Evolutionary conservation across 306 rosid species (phyloP).

Genomic region (Castanopsis chinensis): DNA sequence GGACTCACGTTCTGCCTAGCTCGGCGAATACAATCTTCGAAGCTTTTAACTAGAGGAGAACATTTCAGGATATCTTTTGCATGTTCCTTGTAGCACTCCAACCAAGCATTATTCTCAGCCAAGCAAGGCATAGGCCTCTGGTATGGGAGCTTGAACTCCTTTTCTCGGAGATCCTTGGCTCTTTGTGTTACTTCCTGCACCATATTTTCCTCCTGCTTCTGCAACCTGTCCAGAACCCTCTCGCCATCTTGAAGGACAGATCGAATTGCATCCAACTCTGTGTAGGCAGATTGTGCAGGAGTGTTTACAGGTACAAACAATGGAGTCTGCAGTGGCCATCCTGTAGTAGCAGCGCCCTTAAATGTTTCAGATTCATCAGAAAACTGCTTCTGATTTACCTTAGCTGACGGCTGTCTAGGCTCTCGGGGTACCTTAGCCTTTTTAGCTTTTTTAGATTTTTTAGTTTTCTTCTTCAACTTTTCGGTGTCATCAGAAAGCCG

Average conservation of each 20-base stretch:
- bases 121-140: constrained; percentile 68
- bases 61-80: constrained; percentile 73
- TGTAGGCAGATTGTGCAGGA: constrained; percentile 41
- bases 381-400: constrained; percentile 41
- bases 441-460: constrained; percentile 46
- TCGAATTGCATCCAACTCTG: constrained; percentile 64
- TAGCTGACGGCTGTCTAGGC: constrained; percentile 43
- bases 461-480: constrained; percentile 57
- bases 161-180: constrained; percentile 86
- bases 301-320: constrained; percentile 47
- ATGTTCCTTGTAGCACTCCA: constrained; percentile 80
- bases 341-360: constrained; percentile 44
- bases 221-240: constrained; percentile 74
- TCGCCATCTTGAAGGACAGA: constrained; percentile 66
- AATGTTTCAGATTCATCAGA: constrained; percentile 40
- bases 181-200: constrained; percentile 80
- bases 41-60: constrained; percentile 56
- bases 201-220: constrained; percentile 75
- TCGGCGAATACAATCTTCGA: constrained; percentile 76
- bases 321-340: constrained; percentile 79
- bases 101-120: constrained; percentile 65
- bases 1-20: constrained; percentile 56
- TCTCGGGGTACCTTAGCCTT: constrained; percentile 47
- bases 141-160: constrained; percentile 88
- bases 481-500: constrained; percentile 57